A percentile compares a stretch with the other conserved stretches of the same genome.
phyloP scores from a whole-genome alignment of 2,329 filamentous ascomycete genomes.

The Taxawa tesnikishii region DNA sequence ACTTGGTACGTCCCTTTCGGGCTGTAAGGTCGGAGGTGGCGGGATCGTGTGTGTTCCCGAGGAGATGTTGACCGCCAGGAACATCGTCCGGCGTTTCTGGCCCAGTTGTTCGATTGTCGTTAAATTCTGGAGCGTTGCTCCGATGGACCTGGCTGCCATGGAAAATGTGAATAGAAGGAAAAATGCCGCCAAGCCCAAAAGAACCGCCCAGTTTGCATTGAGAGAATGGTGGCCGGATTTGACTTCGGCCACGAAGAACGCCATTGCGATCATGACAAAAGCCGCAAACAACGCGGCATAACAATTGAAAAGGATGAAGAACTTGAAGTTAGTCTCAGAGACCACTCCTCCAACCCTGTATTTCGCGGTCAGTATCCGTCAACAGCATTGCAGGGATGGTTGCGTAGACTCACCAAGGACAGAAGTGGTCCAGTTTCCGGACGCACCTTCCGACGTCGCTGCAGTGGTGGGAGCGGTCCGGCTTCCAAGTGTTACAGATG shows the following conservation, averaged over 20 bases:
- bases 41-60: slow-evolving; percentile 13
- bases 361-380: not conserved
- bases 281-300: slow-evolving; percentile 60
- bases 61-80: slow-evolving; percentile 62
- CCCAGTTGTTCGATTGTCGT: slow-evolving; percentile 75
- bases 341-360: slow-evolving; percentile 70
- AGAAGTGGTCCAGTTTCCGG: slow-evolving; percentile 88
- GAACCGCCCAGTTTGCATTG: slow-evolving; percentile 54
- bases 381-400: not conserved
- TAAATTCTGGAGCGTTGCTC: slow-evolving; percentile 59
- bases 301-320: slow-evolving; percentile 75
- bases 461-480: slow-evolving; percentile 78
- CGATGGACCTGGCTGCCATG: slow-evolving; percentile 63
- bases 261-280: slow-evolving; percentile 50
- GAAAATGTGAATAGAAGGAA: slow-evolving; percentile 70
- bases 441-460: slow-evolving; percentile 72
- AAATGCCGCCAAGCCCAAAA: slow-evolving; percentile 53
- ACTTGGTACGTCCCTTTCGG: not conserved
- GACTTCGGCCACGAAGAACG: slow-evolving; percentile 50
- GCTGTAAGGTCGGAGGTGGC: slow-evolving; percentile 2
- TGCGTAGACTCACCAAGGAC: slow-evolving; percentile 45
- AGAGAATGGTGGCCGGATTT: slow-evolving; percentile 20
- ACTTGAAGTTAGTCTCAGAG: slow-evolving; percentile 77
- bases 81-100: slow-evolving; percentile 48
- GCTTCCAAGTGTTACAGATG: slow-evolving; percentile 75